Percentiles rank a stretch among this genome's conserved stretches.
phyloP scores from a whole-genome alignment of 345 rosid species.

The Physaria fendleri region DNA sequence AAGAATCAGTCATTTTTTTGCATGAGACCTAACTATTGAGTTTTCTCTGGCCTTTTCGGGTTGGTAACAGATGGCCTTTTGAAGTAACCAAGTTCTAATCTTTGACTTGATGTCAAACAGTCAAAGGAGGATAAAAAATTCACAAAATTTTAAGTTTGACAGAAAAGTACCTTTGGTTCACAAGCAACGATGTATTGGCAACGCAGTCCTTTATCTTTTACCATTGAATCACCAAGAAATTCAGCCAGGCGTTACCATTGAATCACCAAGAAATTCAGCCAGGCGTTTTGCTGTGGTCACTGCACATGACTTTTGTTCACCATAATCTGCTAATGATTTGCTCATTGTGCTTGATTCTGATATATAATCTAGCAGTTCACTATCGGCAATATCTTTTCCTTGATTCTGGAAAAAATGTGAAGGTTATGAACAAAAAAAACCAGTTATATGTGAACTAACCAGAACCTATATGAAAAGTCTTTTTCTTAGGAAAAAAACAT shows the following conservation, averaged over 20 bases:
- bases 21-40: constrained; percentile 4
- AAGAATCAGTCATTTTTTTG: not conserved
- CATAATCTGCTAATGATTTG: constrained; percentile 93
- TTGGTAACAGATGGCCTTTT: not conserved
- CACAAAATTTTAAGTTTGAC: not conserved
- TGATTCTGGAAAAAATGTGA: constrained; percentile 54
- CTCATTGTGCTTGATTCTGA: constrained; percentile 99
- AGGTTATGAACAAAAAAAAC: constrained; percentile 6
- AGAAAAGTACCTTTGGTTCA: constrained; percentile 68
- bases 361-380: constrained; percentile 91
- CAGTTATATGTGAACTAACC: not conserved
- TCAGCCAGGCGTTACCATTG: constrained; percentile 94
- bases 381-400: constrained; percentile 84
- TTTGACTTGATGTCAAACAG: not conserved
- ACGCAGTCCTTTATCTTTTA: constrained; percentile 95
- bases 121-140: not conserved
- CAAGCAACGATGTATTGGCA: constrained; percentile 95
- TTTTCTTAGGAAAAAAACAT: not conserved
- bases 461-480: constrained; percentile 9
- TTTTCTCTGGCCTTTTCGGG: not conserved
- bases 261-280: constrained; percentile 85
- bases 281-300: constrained; percentile 96
- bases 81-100: not conserved
- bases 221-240: constrained; percentile 91
- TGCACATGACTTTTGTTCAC: constrained; percentile 94